These are phyloP conservation scores for Prinsepia uniflora DNA, from an alignment of 306 rosid genomes.

Conservation along the genomic window DNA sequence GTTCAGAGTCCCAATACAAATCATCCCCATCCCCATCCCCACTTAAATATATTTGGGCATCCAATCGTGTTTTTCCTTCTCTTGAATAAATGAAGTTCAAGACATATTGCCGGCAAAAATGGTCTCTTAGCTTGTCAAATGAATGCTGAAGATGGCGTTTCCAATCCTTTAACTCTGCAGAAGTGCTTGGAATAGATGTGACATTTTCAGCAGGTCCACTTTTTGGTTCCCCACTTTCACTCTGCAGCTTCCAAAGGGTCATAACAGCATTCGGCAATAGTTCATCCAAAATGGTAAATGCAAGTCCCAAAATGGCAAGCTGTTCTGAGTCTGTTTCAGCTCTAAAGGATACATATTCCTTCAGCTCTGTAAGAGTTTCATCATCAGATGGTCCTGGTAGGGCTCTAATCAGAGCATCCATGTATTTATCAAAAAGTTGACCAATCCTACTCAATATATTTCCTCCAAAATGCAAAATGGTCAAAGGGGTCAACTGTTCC, in stretches of 20 bases:
- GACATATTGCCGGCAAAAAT: slow-evolving; percentile 87
- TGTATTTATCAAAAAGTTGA: slow-evolving; percentile 78
- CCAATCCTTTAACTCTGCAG: slow-evolving; percentile 83
- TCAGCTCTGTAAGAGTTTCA: slow-evolving; percentile 73
- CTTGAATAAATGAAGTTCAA: slow-evolving; percentile 89
- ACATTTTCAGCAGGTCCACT: slow-evolving; percentile 44
- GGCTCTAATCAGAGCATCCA: slow-evolving; percentile 79
- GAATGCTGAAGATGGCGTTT: slow-evolving; percentile 86
- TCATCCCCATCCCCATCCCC: slow-evolving; percentile 64
- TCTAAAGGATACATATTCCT: slow-evolving; percentile 64
- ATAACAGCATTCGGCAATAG: slow-evolving; percentile 73
- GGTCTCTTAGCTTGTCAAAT: slow-evolving; percentile 93
- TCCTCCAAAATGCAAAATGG: slow-evolving; percentile 77
- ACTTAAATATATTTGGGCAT: slow-evolving; percentile 73
- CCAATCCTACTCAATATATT: slow-evolving; percentile 60
- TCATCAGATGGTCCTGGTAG: slow-evolving; percentile 90
- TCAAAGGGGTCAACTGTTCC: slow-evolving; percentile 75
- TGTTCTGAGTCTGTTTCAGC: slow-evolving; percentile 96
- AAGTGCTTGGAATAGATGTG: slow-evolving; percentile 44
- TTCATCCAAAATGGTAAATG: slow-evolving; percentile 83
- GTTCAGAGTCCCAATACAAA: slow-evolving; percentile 56
- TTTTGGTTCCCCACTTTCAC: slow-evolving; percentile 49
- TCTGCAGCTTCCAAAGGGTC: slow-evolving; percentile 60
- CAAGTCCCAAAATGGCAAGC: slow-evolving; percentile 81
- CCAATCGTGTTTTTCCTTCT: slow-evolving; percentile 82